Evolutionary conservation across 78 protist genomes (phyloP), one percentile per base, ranked within the genome.

Genomic region (Cavenderia fasciculata): DNA sequence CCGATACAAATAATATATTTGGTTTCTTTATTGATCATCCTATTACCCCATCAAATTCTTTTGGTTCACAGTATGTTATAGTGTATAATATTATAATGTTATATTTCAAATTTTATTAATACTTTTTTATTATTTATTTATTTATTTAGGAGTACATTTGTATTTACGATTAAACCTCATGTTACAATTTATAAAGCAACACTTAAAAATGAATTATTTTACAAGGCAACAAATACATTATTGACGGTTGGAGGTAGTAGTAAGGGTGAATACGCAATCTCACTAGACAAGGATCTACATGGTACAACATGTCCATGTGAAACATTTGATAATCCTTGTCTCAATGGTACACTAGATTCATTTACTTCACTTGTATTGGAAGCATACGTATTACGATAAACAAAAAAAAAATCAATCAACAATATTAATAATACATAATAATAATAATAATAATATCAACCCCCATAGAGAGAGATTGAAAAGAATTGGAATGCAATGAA

Each of bases 81-180:
- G 4, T 4, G 6, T 4, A 14, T 59, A 25, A 5, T 16, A 59
- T 31, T 14, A 16, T 4, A 23, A 59, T 52, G 10, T 19, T 8
- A 52, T 4, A 52, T 21, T 10, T 21, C 21, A 21, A 21, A 52
- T 7, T 59, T 16, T 16, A 16, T 31, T 23, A 31, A 59, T 31
- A 59, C 6, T 31, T n/a, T 31, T 16, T 33, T 38, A 34, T n/a
- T 62, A 31, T 38, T 4, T 62, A 62, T 10, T 34, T 14, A 46
- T 46, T 14, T 46, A 18, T 62, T 16, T 38, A 63, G 76, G 10
- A 33, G 66, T 41, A 49, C 63, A 19, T 79, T 79, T 54, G 40
- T 79, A 36, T 79, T 79, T 57, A 66, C 59, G 25, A 23, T 79
- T 1, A 79, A 66, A 27, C 88, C 88, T 29, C 65, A 79, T 65